These are phyloP conservation scores for Fusarium cyanostomum DNA, from an alignment of 2,329 filamentous ascomycete species.

Conservation along the genomic window DNA sequence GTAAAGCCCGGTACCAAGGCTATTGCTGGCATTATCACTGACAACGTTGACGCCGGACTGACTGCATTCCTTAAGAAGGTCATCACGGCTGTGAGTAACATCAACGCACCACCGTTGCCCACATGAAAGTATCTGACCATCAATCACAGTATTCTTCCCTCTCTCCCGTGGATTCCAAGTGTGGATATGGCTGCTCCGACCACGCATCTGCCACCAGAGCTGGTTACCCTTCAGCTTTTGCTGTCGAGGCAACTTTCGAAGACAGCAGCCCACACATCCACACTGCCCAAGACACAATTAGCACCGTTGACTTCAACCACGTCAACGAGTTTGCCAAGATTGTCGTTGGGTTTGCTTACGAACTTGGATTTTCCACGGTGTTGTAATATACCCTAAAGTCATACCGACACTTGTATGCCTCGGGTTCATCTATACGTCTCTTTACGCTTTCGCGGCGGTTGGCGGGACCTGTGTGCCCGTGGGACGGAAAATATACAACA, in stretches of 20 bases:
- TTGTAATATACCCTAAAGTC: not conserved
- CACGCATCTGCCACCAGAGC: conserved; percentile 70
- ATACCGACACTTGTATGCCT: too few relatives aligned
- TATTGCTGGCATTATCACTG: conserved; percentile 51
- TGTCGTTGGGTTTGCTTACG: conserved; percentile 58
- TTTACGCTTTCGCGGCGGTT: too few relatives aligned
- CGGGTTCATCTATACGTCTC: too few relatives aligned
- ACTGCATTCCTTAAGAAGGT: conserved; percentile 52
- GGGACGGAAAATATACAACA: too few relatives aligned
- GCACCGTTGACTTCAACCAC: conserved; percentile 73
- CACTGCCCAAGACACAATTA: conserved; percentile 75
- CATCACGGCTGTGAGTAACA: conserved; percentile 39
- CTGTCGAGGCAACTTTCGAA: conserved; percentile 69
- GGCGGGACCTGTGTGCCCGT: too few relatives aligned
- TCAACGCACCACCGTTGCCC: too few relatives aligned
- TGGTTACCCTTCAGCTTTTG: conserved; percentile 72
- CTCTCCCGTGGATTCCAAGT: conserved; percentile 58
- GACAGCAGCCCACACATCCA: conserved; percentile 76
- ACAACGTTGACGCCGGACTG: conserved; percentile 50
- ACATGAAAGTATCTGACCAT: not conserved
- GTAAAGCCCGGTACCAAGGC: conserved; percentile 43
- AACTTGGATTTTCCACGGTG: conserved; percentile 61
- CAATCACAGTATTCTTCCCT: conserved; percentile 46
- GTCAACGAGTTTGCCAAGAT: conserved; percentile 70
- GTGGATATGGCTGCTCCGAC: conserved; percentile 71